Base-by-base conservation (phyloP, 768 basidiomycete genomes). In the Plicaturopsis crispa region DNA sequence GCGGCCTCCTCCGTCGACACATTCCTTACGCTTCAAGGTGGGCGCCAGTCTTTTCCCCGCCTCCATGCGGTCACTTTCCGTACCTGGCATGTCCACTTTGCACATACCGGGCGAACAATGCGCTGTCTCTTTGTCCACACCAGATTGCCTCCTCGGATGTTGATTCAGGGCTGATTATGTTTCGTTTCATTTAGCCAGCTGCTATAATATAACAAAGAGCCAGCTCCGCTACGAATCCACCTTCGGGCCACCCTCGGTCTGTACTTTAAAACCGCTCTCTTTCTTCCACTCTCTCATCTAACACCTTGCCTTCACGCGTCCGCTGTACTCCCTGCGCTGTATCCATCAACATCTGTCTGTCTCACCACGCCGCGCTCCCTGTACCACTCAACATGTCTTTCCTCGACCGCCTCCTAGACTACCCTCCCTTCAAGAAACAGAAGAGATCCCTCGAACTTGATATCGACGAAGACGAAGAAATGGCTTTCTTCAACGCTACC, bases 1-100 rank as follows among this genome's bases (percentile, higher is more conserved):
- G 68, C 76, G 78, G 78, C 78, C 75, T 76, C 78, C 76, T 80
- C 76, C 77, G 75, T 67, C 50, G 55, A 58, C 57, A 72, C 75
- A 59, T 53, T 82, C 79, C 46, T 78, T 80, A 63, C 61, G 50
- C 57, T 47, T 48, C 61, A 65, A 74, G 72, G 78, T 78, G 45
- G 43, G 66, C 56, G 40, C 40, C 42, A 48, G 48, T 49, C 38
- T 47, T 34, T 40, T 36, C 30, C 23, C 36, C 38, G 10, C n/a
- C 32, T 8, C 24, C 30, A 12, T 33, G 24, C 20, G 30, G 14
- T 13, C 26, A 12, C n/a, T 24, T 24, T 44, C 46, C 35, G 30
- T 31, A 17, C 42, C 33, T 44, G 34, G 39, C 20, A 36, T 40
- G 38, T 48, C 46, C 31, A 24, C 43, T 45, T 39, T 47, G 40